phyloP scores from a whole-genome alignment of 2,329 filamentous ascomycete species.

The Rutstroemia sydowiana region DNA sequence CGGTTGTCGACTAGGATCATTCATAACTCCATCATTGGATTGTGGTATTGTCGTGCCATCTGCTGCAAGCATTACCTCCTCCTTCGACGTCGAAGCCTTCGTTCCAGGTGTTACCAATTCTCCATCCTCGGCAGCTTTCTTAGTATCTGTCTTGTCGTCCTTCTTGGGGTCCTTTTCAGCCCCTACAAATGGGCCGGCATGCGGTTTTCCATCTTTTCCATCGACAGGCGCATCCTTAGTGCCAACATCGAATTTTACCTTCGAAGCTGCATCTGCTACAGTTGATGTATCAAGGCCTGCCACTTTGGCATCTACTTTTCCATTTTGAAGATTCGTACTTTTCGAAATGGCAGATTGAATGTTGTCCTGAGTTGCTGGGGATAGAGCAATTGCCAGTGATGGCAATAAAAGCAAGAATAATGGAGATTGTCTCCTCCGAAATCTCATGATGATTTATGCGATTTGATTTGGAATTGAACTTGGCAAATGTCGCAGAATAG shows the following conservation, averaged over 20 bases:
- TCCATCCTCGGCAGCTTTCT: conserved; percentile 31
- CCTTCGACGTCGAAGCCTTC: conserved; percentile 35
- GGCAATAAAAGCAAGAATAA: conserved; percentile 55
- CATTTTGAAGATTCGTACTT: conserved; percentile 16
- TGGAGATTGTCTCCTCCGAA: conserved; percentile 46
- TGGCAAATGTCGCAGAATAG: neutral
- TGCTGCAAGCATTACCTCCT: conserved; percentile 38
- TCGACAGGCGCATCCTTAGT: conserved; percentile 84
- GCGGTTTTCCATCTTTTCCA: conserved; percentile 87
- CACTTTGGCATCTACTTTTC: conserved; percentile 14
- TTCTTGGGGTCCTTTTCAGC: conserved; percentile 39
- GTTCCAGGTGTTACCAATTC: conserved; percentile 36
- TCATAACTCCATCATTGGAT: conserved; percentile 80
- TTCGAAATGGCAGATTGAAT: conserved; percentile 19
- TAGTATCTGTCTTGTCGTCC: conserved; percentile 35
- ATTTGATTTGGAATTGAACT: neutral
- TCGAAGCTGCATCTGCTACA: conserved; percentile 21
- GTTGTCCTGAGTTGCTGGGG: conserved; percentile 22
- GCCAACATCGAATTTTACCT: conserved; percentile 34
- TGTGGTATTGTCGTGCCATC: conserved; percentile 56
- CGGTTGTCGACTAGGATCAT: conserved; percentile 67
- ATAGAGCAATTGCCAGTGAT: conserved; percentile 41
- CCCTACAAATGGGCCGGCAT: conserved; percentile 74
- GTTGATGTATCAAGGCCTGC: conserved; percentile 13
- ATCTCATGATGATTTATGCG: conserved; percentile 43